A percentile compares a stretch with the other conserved stretches of the same genome.
Conservation (phyloP, 129 eudicot genomes). For the Arctium minus region DNA sequence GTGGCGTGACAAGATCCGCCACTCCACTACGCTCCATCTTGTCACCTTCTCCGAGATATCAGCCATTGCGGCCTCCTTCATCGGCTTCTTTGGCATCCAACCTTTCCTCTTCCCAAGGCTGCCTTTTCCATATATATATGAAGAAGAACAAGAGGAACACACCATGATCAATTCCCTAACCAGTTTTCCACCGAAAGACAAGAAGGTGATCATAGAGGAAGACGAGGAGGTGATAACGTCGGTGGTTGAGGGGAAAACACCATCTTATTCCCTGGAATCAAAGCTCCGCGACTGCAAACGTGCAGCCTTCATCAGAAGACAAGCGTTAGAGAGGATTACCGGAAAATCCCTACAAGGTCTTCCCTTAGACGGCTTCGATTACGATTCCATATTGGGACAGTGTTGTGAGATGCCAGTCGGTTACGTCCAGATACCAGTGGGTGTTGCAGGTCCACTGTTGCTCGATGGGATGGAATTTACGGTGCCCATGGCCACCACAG, state of each 20-base stretch:
- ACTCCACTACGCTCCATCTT: conserved; percentile 26
- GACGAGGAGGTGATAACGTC: conserved; percentile 42
- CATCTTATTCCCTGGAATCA: conserved; percentile 52
- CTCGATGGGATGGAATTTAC: conserved; percentile 48
- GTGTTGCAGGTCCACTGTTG: conserved; percentile 60
- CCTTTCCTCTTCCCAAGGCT: neutral
- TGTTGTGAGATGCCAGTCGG: conserved; percentile 82
- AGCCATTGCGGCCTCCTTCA: conserved; percentile 25
- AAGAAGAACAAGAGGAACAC: neutral
- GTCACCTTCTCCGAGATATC: conserved; percentile 18
- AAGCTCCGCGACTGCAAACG: conserved; percentile 44
- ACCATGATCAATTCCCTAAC: neutral
- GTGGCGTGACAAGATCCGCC: conserved; percentile 36
- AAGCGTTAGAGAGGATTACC: conserved; percentile 52
- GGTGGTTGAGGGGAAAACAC: conserved; percentile 40
- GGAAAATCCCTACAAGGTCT: conserved; percentile 40
- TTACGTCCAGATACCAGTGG: conserved; percentile 63
- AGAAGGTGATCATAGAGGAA: neutral
- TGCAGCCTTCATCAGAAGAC: conserved; percentile 48
- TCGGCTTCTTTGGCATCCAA: conserved; percentile 34
- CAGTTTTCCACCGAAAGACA: neutral
- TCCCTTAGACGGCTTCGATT: conserved; percentile 55
- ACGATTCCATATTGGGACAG: conserved; percentile 54
- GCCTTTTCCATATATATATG: neutral
- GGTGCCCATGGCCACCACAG: conserved; percentile 69